Base-by-base conservation (phyloP, 2,329 filamentous ascomycete genomes). In the Trichophyton benhamiae region DNA sequence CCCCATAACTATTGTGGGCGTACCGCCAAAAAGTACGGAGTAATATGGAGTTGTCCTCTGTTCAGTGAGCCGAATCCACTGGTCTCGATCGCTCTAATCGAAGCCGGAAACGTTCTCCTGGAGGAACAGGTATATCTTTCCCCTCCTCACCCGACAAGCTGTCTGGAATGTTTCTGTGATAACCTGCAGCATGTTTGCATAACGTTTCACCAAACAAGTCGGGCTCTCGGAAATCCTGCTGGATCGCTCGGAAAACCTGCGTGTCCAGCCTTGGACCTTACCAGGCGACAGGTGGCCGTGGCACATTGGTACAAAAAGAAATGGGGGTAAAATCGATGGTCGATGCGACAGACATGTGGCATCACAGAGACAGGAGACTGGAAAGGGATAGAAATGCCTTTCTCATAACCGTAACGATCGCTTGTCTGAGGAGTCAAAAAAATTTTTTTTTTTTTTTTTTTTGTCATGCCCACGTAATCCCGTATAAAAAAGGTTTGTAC, bases 331-430 rank as follows among this genome's bases (percentile, higher is more conserved):
- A 15, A n/a, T 33, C 27, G 27, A 13, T n/a, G 52, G 52, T 33
- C 27, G n/a, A 55, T 33, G 33, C 52, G 52, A 27, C 46, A 27
- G 30, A 55, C 52, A 55, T 55, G 52, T 55, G 52, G 52, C 52
- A 33, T 27, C 22, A 36, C 52, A 15, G 30, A 55, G 52, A 55
- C 27, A 27, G 27, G 27, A 8, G 25, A 36, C 52, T 33, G 52
- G 52, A 20, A 55, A 55, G 30, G 52, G 52, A 20, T 9, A 27
- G 22, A 52, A 33, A 55, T 33, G 15, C 30, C 52, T 55, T 13
- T n/a, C 22, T 30, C 49, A 13, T 20, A 6, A 30, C 20, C 27
- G 15, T n/a, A 38, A 11, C 15, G 27, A 36, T 36, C n/a, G 11
- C 52, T 15, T 36, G 22, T 33, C 30, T 17, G 30, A 38, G 52